Base-by-base conservation (phyloP, 2,329 filamentous ascomycete species). In the Podosphaera aphanis region DNA sequence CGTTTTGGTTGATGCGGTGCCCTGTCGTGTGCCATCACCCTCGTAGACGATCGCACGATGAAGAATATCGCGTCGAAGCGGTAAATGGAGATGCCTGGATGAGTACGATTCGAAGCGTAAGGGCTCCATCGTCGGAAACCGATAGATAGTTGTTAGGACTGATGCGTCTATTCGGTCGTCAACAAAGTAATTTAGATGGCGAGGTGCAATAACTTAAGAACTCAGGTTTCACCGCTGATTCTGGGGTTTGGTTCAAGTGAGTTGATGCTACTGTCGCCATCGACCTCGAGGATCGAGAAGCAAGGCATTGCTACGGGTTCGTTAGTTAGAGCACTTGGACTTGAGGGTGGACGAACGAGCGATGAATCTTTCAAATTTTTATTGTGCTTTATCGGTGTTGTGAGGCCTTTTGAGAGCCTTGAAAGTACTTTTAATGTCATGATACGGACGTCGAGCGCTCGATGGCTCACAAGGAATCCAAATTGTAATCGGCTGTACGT, bases 21-120 rank as follows among this genome's bases (percentile, higher is more conserved):
- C 90, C 61, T 85, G 79, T 25, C 90, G 79, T 47, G 83, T 81
- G 58, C 69, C 74, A 66, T 95, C 88, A 53, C 83, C 90, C 66
- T 98, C 90, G 68, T 80, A 95, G 55, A 93, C 66, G 48, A 98
- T 75, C 48, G 90, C 90, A 52, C 83, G 76, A 66, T 98, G 88
- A 46, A 98, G 77, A 52, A 98, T 76, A 62, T 98, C 90, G 60
- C 80, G 78, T 49, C 90, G 81, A 41, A 93, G 71, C 2, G 90
- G 90, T 29, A 95, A 74, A 59, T 82, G 68, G 39, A 98, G 79
- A 62, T 94, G 84, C 57, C 82, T 80, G 49, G 76, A 67, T 36
- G 81, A 77, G 68, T 86, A 95, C 56, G 74, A 64, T 59, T 83
- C 74, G 61, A 92, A 79, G 44, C 74, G 69, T 43, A 76, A 67